Conservation (phyloP, 163 green algal species). For the Prototheca wickerhamii region DNA sequence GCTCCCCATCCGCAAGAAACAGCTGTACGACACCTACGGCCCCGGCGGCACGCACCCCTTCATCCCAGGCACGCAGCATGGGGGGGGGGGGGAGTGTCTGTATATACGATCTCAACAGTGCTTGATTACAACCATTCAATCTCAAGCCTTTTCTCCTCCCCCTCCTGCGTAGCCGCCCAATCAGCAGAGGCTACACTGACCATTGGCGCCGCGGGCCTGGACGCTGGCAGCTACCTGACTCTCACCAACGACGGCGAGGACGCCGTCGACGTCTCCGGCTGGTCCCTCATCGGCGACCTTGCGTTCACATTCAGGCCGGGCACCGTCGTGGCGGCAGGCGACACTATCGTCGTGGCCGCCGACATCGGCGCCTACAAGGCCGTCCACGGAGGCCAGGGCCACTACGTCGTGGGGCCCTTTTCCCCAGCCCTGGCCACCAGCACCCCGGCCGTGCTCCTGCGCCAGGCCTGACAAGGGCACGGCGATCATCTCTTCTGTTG, state of each 20-base stretch:
- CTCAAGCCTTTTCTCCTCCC: not conserved
- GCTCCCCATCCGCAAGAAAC: conserved; percentile 39
- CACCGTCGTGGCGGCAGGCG: conserved; percentile 1
- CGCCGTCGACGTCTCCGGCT: conserved; percentile 32
- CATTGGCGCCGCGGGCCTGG: conserved; percentile 6
- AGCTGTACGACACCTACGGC: conserved; percentile 51
- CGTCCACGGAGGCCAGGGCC: not conserved
- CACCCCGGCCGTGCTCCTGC: not conserved
- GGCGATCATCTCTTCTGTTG: not conserved
- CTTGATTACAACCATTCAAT: not conserved
- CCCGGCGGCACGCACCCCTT: conserved; percentile 26
- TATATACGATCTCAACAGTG: conserved; percentile 1
- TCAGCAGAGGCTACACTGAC: conserved; percentile 3
- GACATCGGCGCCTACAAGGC: not conserved
- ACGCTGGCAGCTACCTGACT: not conserved
- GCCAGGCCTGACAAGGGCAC: not conserved
- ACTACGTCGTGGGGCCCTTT: conserved; percentile 2
- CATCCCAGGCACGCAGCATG: conserved; percentile 40
- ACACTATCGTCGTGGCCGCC: not conserved
- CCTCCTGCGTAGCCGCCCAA: conserved; percentile 6
- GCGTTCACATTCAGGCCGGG: conserved; percentile 20
- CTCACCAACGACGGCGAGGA: conserved; percentile 21
- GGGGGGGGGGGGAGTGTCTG: no score
- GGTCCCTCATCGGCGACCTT: conserved; percentile 13
- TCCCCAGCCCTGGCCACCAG: not conserved